Conservation (phyloP, 2,329 filamentous ascomycete genomes). For the Zymoseptoria crescenta region DNA sequence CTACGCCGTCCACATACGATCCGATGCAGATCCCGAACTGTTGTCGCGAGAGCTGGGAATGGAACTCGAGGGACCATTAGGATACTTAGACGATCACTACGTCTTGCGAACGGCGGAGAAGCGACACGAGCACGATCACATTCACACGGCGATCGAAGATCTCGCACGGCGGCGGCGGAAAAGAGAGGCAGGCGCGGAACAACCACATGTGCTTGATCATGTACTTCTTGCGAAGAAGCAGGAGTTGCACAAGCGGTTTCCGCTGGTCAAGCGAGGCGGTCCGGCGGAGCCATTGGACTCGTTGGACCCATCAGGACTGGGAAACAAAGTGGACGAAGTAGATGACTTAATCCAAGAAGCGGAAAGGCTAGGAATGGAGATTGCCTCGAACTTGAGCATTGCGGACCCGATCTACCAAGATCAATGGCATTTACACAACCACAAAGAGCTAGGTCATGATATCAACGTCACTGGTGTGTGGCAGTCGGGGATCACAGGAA, state of each 20-base stretch:
- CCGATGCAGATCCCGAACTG: conserved; percentile 55
- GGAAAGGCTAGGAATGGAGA: conserved; percentile 49
- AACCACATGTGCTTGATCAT: conserved; percentile 56
- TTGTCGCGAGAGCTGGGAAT: conserved; percentile 68
- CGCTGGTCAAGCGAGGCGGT: conserved; percentile 50
- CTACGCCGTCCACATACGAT: conserved; percentile 79
- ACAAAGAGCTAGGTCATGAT: conserved; percentile 73
- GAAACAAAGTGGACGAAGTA: conserved; percentile 2
- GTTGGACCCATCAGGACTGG: conserved; percentile 2
- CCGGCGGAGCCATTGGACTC: conserved; percentile 15
- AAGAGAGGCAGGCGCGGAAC: conserved; percentile 43
- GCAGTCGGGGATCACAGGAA: conserved; percentile 82
- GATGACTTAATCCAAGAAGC: conserved; percentile 30
- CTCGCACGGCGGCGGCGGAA: conserved; percentile 54
- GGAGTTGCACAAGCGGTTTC: conserved; percentile 48
- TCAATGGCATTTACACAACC: conserved; percentile 94
- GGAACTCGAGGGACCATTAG: conserved; percentile 71
- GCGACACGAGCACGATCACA: conserved; percentile 46
- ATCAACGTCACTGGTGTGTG: conserved; percentile 94
- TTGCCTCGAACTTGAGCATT: conserved; percentile 65
- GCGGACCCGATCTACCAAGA: conserved; percentile 83
- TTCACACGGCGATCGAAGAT: conserved; percentile 43
- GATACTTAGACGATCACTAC: conserved; percentile 71
- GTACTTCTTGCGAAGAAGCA: conserved; percentile 77
- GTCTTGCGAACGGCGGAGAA: conserved; percentile 65